These are phyloP conservation scores for Kodamaea hsintzibuensis DNA, from an alignment of 805 yeast species.

Conservation along the genomic window DNA sequence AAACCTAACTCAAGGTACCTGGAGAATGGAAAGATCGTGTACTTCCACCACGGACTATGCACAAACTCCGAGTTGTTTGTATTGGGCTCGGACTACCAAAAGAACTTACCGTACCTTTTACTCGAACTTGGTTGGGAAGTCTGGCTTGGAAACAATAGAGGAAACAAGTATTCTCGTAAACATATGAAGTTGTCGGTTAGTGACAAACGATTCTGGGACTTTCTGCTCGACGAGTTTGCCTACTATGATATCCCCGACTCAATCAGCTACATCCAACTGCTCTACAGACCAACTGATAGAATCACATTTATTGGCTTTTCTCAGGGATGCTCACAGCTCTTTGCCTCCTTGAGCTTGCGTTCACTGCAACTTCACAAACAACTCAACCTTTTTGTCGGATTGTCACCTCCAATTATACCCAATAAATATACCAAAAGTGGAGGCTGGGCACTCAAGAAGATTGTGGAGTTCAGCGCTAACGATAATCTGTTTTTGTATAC, in stretches of 20 bases:
- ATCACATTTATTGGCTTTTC: conserved; percentile 31
- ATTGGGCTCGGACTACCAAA: conserved; percentile 22
- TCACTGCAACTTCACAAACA: conserved; percentile 17
- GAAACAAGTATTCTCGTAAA: conserved; percentile 30
- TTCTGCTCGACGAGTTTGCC: conserved; percentile 33
- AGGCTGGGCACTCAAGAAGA: conserved; percentile 18
- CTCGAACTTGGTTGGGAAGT: conserved; percentile 18
- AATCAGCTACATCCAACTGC: conserved; percentile 21
- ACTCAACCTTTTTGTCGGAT: conserved; percentile 26
- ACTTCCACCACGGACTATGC: conserved; percentile 34
- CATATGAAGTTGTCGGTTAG: conserved; percentile 27
- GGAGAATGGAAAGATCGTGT: conserved; percentile 19
- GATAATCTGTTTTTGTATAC: conserved; percentile 25
- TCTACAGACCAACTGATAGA: conserved; percentile 17
- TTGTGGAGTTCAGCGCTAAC: conserved; percentile 27
- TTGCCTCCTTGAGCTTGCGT: conserved; percentile 31
- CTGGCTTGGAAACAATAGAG: conserved; percentile 20
- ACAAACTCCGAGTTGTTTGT: conserved; percentile 32
- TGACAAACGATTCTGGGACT: conserved; percentile 30
- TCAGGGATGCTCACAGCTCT: conserved; percentile 33
- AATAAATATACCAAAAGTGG: conserved; percentile 18
- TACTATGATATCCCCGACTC: conserved; percentile 32
- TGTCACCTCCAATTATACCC: conserved; percentile 34
- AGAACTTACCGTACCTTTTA: conserved; percentile 19
- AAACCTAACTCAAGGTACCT: background rate